These are phyloP conservation scores for Penicillium daleae DNA, from an alignment of 495 filamentous ascomycete genomes.

Conservation along the genomic window DNA sequence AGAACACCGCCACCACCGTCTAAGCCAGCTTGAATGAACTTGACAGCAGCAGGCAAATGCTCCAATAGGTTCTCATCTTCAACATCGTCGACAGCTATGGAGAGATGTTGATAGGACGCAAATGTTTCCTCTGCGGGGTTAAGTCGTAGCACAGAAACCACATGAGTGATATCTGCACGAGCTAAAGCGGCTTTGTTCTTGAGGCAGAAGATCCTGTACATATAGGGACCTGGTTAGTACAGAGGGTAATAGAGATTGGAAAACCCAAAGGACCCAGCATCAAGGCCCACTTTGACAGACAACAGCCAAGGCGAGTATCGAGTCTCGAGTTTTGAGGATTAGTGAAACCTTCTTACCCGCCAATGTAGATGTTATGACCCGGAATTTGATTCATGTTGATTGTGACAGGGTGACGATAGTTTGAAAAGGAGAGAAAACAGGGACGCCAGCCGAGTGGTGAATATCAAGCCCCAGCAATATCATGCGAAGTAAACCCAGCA, in stretches of 20 bases:
- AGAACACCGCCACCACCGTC: slow-evolving; percentile 67
- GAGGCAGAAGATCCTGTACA: slow-evolving; percentile 71
- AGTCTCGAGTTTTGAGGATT: not conserved
- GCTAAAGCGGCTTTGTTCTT: slow-evolving; percentile 67
- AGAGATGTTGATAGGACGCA: slow-evolving; percentile 63
- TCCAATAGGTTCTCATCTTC: slow-evolving; percentile 84
- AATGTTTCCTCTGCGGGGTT: slow-evolving; percentile 52
- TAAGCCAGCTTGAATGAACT: slow-evolving; percentile 81
- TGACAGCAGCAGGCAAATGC: slow-evolving; percentile 72
- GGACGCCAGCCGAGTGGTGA: not conserved
- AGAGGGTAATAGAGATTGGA: not conserved
- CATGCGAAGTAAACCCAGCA: not conserved
- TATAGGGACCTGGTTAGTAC: slow-evolving; percentile 14
- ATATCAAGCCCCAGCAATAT: not conserved
- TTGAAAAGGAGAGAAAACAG: not conserved
- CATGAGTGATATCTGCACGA: slow-evolving; percentile 80
- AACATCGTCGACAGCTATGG: slow-evolving; percentile 84
- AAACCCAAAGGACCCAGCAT: not conserved
- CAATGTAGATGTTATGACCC: slow-evolving; percentile 78
- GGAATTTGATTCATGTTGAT: slow-evolving; percentile 56
- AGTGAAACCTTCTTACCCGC: slow-evolving; percentile 65
- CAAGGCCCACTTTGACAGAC: slow-evolving; percentile 19
- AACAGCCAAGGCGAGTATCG: slow-evolving; percentile 4
- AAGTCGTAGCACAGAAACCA: slow-evolving; percentile 78
- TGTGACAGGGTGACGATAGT: not conserved